A percentile compares a stretch with the other conserved stretches of the same genome.
phyloP scores from a whole-genome alignment of 169 alveolate genomes.

The Plasmodium cynomolgi region DNA sequence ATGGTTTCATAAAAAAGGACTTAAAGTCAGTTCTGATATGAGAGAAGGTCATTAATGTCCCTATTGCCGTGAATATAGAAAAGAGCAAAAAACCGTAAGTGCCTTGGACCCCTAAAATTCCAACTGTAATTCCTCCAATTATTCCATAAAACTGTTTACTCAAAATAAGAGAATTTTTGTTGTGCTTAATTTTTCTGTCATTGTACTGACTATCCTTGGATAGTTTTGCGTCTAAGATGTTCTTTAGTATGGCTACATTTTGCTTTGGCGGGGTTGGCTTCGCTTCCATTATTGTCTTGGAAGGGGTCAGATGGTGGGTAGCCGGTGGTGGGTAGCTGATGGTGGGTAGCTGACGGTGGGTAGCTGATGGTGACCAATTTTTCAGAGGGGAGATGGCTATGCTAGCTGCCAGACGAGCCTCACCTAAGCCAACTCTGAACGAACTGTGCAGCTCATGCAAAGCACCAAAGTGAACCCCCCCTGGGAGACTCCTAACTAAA shows the following conservation, averaged over 20 bases:
- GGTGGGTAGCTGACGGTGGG: neutral
- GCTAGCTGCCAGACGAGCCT: neutral
- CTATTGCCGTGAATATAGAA: conserved; percentile 37
- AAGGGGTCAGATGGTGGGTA: neutral
- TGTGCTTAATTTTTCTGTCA: conserved; percentile 48
- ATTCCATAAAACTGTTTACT: conserved; percentile 71
- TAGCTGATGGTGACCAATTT: neutral
- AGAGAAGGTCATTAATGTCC: conserved; percentile 52
- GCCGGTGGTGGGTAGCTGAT: neutral
- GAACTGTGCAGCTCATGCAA: neutral
- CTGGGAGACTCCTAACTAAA: neutral
- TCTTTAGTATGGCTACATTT: conserved; percentile 15
- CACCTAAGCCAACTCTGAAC: neutral
- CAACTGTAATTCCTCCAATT: conserved; percentile 66
- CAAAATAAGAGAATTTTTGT: conserved; percentile 41
- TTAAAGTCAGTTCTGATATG: conserved; percentile 30
- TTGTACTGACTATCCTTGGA: conserved; percentile 11
- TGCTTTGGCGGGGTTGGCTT: neutral
- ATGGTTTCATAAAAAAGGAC: conserved; percentile 43
- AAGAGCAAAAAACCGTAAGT: conserved; percentile 55
- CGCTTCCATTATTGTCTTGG: conserved; percentile 32
- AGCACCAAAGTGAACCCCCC: neutral
- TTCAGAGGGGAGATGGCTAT: neutral
- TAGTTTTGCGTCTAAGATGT: conserved; percentile 29
- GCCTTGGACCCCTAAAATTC: conserved; percentile 67